A percentile compares a stretch with the other conserved stretches of the same genome.
Conservation (phyloP, 768 basidiomycete genomes). For the Pulveroboletus sp. region DNA sequence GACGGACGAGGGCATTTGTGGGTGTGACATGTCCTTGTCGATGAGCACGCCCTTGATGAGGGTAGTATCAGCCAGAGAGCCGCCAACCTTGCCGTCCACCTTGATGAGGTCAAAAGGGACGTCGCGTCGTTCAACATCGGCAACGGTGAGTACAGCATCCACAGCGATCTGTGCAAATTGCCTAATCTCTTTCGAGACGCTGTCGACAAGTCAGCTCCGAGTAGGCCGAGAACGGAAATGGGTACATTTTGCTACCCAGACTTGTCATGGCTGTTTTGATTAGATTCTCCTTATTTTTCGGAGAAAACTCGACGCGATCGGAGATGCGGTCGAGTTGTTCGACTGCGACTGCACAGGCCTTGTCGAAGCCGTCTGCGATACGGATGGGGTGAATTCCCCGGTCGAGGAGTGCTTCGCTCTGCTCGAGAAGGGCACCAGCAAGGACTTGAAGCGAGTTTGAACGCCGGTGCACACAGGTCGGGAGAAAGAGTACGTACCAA, state of each 20-base stretch:
- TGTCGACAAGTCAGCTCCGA: conserved; percentile 32
- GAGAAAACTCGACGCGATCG: conserved; percentile 84
- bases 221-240: not conserved
- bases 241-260: conserved; percentile 95
- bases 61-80: conserved; percentile 90
- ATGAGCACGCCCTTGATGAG: conserved; percentile 97
- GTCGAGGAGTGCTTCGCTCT: conserved; percentile 95
- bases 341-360: conserved; percentile 87
- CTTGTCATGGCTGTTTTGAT: conserved; percentile 95
- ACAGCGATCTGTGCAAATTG: conserved; percentile 98
- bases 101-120: conserved; percentile 99
- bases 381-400: conserved; percentile 99
- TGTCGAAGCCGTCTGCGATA: conserved; percentile 98
- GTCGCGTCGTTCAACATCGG: conserved; percentile 91
- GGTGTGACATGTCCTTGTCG: conserved; percentile 99
- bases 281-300: conserved; percentile 79
- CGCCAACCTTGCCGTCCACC: conserved; percentile 98
- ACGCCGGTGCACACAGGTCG: conserved; percentile 3
- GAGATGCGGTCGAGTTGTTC: conserved; percentile 88
- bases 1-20: conserved; percentile 92
- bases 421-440: conserved; percentile 94
- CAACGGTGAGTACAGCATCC: conserved; percentile 92
- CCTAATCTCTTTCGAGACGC: conserved; percentile 93
- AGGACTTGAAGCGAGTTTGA: conserved; percentile 61
- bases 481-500: conserved; percentile 62